Percentiles rank a stretch among this genome's conserved stretches.
Conservation (phyloP, 495 filamentous ascomycete genomes). For the Xylaria telfairii region DNA sequence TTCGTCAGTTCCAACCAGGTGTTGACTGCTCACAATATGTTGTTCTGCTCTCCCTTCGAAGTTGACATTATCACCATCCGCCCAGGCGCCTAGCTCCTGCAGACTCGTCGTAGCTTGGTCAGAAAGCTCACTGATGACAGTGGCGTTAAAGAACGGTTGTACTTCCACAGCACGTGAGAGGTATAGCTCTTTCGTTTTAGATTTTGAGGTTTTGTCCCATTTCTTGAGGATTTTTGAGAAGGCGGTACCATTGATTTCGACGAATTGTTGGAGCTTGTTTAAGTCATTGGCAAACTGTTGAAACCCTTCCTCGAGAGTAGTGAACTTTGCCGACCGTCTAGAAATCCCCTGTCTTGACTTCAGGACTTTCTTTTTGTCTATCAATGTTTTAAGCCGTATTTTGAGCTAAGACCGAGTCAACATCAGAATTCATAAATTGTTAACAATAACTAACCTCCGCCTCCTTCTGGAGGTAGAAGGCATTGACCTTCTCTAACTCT, state of each 20-base stretch:
- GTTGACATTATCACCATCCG: slow-evolving; percentile 88
- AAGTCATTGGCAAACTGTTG: slow-evolving; percentile 95
- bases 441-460: slow-evolving; percentile 73
- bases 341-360: slow-evolving; percentile 79
- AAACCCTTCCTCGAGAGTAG: slow-evolving; percentile 92
- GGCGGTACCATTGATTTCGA: slow-evolving; percentile 95
- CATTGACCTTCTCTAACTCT: slow-evolving; percentile 97
- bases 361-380: slow-evolving; percentile 91
- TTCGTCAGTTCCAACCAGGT: slow-evolving; percentile 73
- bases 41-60: slow-evolving; percentile 70
- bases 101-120: slow-evolving; percentile 94
- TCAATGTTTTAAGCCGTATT: slow-evolving; percentile 83
- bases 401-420: slow-evolving; percentile 71
- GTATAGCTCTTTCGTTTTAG: slow-evolving; percentile 96
- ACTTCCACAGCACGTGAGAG: slow-evolving; percentile 95
- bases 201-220: slow-evolving; percentile 99
- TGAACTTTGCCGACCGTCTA: slow-evolving; percentile 87
- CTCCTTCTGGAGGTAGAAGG: slow-evolving; percentile 97
- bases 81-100: slow-evolving; percentile 93
- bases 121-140: slow-evolving; percentile 93
- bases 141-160: slow-evolving; percentile 95
- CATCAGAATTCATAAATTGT: not conserved
- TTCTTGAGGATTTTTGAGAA: slow-evolving; percentile 99
- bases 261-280: slow-evolving; percentile 97
- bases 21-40: slow-evolving; percentile 67